Evolutionary conservation across 2,329 filamentous ascomycete species (phyloP), one percentile per base, ranked within the genome.

Genomic region (Chaetomiaceae sp.): DNA sequence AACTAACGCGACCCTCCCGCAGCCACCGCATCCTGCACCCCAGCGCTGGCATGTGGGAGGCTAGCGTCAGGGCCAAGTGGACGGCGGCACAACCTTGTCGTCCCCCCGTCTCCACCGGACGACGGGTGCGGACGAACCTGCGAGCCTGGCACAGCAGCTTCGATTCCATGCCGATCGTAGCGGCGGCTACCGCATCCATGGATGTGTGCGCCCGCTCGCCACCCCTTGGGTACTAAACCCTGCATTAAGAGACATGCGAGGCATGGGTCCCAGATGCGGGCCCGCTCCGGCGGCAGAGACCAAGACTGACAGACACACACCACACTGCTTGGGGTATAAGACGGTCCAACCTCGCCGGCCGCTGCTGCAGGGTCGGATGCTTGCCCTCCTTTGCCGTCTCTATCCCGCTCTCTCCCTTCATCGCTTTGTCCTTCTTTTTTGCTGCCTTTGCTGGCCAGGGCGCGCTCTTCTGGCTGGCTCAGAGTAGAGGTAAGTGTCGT

Each of bases 181-280:
- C 40, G 55, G 55, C 56, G 55, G 52, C 49, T 53, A 54, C 47
- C 24, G n/a, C 22, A 24, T 5, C 6, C 22, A 9, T 9, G 22
- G 22, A 24, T 6, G 5, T 6, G 9, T 24, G 22, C 9, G 22
- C 22, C 6, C 6, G 9, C 5, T 24, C 5, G 22, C 6, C 22
- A 24, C 22, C 22, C 22, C 22, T 9, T 5, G 22, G 9, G 6
- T 24, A 9, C n/a, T n/a, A n/a, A 38, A 47, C 49, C 37, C 34
- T 44, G 48, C 43, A 30, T 30, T 36, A 45, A 43, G 51, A 54
- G 48, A 52, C 50, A 48, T 34, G 49, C 39, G 37, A 46, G 33
- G 14, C 43, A 50, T 49, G 46, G 42, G 29, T 33, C 44, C 39
- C 46, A 38, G 29, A 10, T 40, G 47, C 46, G 19, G 22, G 49